Evolutionary conservation across 176 grass and related monocot genomes (phyloP), one percentile per base, ranked within the genome.

Genomic region (Raddia guianensis): DNA sequence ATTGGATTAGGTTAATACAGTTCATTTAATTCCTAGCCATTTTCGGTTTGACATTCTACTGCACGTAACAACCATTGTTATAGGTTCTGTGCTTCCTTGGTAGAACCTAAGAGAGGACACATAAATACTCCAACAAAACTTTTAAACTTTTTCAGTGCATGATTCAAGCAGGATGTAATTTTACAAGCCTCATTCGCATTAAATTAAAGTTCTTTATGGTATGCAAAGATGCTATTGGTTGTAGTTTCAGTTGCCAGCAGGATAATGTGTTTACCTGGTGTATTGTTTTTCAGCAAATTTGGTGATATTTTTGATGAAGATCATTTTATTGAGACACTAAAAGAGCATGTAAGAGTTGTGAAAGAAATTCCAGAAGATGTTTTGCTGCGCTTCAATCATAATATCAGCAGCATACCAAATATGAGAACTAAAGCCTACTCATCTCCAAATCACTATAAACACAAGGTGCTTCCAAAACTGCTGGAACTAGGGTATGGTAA

Each of bases 351-450:
- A 83, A 88, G 82, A 66, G 79, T 98, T 81, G 92, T 98, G 44
- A 95, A 89, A 72, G 85, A 68, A 80, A 82, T 98, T 47, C 92
- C 96, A 37, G 63, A 70, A 75, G 92, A 95, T 85, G 66, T 99
- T 79, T 76, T 95, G 19, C 79, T 86, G 64, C 82, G 51, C 66
- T 99, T 95, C 79, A 87, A 93, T 77, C 71, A 93, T 83, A 98
- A 98, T 87, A 85, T 89, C 68, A 91, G 90, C 83, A 93, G 83
- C 78, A 98, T 95, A 91, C 68, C 87, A 84, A 98, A 98, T 78
- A 91, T 94, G 95, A 91, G 95, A 94, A 94, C 89, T 57, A 98
- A 88, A 86, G 95, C 95, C 55, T 90, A 89, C 62, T 90, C 90
- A 58, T 93, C 92, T 44, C 85, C 85, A 71, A 83, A 78, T 44